phyloP scores from a whole-genome alignment of 495 filamentous ascomycete genomes.

The Hamigera avellanea region DNA sequence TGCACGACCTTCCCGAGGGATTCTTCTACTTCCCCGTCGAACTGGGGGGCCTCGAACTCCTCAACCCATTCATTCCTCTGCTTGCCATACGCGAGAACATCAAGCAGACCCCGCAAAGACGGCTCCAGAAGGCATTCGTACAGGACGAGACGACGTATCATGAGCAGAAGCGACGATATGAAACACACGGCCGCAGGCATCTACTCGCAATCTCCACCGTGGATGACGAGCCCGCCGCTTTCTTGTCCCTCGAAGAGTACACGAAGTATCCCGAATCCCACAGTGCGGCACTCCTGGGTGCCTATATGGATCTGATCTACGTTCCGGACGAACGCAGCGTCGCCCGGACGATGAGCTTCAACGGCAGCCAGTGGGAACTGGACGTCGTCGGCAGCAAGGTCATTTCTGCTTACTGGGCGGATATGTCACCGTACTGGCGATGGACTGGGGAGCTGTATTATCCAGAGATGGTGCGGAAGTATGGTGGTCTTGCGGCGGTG shows the following conservation, averaged over 20 bases:
- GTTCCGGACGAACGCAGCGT: constrained; percentile 27
- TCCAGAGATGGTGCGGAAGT: constrained; percentile 43
- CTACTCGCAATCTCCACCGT: neutral
- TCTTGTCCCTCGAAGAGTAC: constrained; percentile 45
- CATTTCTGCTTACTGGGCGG: constrained; percentile 20
- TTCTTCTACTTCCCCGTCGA: constrained; percentile 55
- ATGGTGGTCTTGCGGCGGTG: constrained; percentile 52
- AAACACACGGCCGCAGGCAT: constrained; percentile 14
- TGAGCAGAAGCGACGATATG: constrained; percentile 29
- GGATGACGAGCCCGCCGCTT: constrained; percentile 19
- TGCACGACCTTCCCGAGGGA: constrained; percentile 50
- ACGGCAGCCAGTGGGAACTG: constrained; percentile 14
- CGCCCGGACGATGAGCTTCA: constrained; percentile 15
- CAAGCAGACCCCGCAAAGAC: constrained; percentile 28
- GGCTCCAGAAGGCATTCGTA: constrained; percentile 33
- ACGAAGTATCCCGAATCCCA: constrained; percentile 37
- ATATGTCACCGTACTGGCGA: constrained; percentile 47
- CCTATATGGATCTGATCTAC: constrained; percentile 25
- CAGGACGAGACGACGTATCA: constrained; percentile 35
- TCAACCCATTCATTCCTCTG: constrained; percentile 44
- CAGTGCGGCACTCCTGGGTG: constrained; percentile 16
- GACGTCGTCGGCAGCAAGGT: constrained; percentile 2
- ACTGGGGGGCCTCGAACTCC: constrained; percentile 45
- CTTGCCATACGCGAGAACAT: constrained; percentile 43
- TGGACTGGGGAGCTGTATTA: constrained; percentile 53